phyloP scores from a whole-genome alignment of 2,329 filamentous ascomycete species.

The Hypoxylon sp. region DNA sequence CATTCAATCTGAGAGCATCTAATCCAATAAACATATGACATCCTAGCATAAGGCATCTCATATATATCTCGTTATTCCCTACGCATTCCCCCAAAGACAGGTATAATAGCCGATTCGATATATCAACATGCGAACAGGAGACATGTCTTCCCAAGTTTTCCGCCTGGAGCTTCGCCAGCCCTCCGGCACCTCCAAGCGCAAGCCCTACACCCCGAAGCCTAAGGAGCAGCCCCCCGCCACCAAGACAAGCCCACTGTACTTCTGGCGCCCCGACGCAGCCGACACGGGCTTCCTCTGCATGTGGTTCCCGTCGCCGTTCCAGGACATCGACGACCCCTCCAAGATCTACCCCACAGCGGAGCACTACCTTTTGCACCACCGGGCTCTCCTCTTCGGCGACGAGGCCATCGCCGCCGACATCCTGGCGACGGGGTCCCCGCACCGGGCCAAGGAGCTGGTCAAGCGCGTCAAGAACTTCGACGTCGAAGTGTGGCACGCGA shows the following conservation, averaged over 20 bases:
- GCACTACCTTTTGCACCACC: neutral
- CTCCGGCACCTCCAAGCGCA: no score
- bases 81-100: neutral
- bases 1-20: neutral
- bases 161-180: neutral
- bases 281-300: neutral
- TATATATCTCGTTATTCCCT: neutral
- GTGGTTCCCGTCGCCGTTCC: neutral
- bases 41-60: neutral
- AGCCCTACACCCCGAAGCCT: neutral
- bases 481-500: neutral
- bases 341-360: neutral
- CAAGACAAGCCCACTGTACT: neutral
- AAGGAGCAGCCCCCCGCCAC: neutral
- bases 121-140: neutral
- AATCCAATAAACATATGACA: neutral
- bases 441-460: neutral
- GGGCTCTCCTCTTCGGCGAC: neutral
- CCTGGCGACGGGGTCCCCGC: neutral
- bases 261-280: neutral
- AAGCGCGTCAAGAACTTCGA: neutral
- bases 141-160: neutral
- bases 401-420: neutral
- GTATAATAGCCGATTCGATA: neutral
- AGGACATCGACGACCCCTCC: neutral